These are phyloP conservation scores for Setomelanomma holmii DNA, from an alignment of 2,329 filamentous ascomycete genomes.

Conservation along the genomic window DNA sequence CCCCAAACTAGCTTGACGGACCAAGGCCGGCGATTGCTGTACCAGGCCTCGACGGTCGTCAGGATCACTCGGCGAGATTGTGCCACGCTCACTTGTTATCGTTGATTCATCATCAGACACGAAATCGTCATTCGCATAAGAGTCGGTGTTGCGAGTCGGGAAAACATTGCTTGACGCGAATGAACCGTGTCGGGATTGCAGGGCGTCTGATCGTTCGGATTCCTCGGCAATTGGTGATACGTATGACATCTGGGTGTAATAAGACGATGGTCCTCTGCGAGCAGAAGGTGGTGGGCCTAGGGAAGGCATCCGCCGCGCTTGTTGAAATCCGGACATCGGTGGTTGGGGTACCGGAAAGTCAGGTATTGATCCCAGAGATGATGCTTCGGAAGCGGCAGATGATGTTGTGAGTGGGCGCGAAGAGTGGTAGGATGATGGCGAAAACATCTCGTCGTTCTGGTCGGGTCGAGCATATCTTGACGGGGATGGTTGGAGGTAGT, in stretches of 20 bases:
- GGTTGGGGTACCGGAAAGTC: slow-evolving; percentile 51
- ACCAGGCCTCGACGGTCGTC: slow-evolving; percentile 51
- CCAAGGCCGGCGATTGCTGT: slow-evolving; percentile 33
- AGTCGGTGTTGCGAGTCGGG: slow-evolving; percentile 50
- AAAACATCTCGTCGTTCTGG: slow-evolving; percentile 43
- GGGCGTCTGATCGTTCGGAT: slow-evolving; percentile 54
- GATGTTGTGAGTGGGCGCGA: slow-evolving; percentile 48
- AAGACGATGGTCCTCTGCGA: slow-evolving; percentile 56
- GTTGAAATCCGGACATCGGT: slow-evolving; percentile 43
- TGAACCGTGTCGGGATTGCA: slow-evolving; percentile 50
- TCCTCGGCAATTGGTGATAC: slow-evolving; percentile 60
- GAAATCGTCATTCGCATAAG: slow-evolving; percentile 48
- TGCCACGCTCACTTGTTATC: slow-evolving; percentile 40
- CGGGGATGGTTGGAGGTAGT: slow-evolving; percentile 29
- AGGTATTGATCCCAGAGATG: slow-evolving; percentile 51
- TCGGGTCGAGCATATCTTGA: slow-evolving; percentile 33
- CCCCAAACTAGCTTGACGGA: slow-evolving; percentile 57
- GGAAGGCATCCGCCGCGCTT: slow-evolving; percentile 48
- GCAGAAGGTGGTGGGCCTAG: slow-evolving; percentile 59
- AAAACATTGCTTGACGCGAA: slow-evolving; percentile 59
- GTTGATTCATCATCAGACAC: slow-evolving; percentile 50
- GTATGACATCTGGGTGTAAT: slow-evolving; percentile 57
- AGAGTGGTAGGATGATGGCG: slow-evolving; percentile 35
- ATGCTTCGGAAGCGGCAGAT: slow-evolving; percentile 48
- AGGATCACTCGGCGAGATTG: slow-evolving; percentile 40